A percentile compares a stretch with the other conserved stretches of the same genome.
Evolutionary conservation across 2,329 filamentous ascomycete species (phyloP).

Genomic region (Hypoxylon sp.): DNA sequence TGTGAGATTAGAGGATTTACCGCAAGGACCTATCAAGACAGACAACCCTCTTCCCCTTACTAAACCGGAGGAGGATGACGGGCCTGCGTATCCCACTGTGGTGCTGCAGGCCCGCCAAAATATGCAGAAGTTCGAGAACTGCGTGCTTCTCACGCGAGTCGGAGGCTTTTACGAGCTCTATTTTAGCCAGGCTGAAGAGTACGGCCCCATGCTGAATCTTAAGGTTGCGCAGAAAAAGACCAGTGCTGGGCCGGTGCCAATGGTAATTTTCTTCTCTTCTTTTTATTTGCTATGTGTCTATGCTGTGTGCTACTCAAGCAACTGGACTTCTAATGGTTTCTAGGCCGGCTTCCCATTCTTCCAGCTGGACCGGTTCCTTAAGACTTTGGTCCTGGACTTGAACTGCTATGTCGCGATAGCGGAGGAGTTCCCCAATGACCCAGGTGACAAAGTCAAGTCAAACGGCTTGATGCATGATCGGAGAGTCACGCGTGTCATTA

Average conservation of each 20-base stretch:
- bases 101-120: slow-evolving; percentile 88
- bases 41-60: slow-evolving; percentile 28
- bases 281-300: slow-evolving; percentile 43
- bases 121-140: slow-evolving; percentile 91
- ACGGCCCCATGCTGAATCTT: slow-evolving; percentile 86
- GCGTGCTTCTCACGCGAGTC: slow-evolving; percentile 90
- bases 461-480: slow-evolving; percentile 89
- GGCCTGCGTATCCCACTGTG: slow-evolving; percentile 83
- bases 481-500: slow-evolving; percentile 87
- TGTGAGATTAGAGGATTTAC: slow-evolving; percentile 69
- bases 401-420: slow-evolving; percentile 93
- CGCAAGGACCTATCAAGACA: slow-evolving; percentile 62
- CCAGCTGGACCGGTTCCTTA: slow-evolving; percentile 92
- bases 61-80: slow-evolving; percentile 54
- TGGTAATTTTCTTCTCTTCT: slow-evolving; percentile 70
- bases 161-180: slow-evolving; percentile 99
- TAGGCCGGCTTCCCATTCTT: slow-evolving; percentile 94
- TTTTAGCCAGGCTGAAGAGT: slow-evolving; percentile 93
- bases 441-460: slow-evolving; percentile 77
- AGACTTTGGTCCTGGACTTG: slow-evolving; percentile 90
- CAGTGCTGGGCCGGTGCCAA: slow-evolving; percentile 83
- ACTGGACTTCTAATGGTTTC: slow-evolving; percentile 27
- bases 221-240: slow-evolving; percentile 88
- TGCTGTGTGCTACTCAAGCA: neutral
- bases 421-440: slow-evolving; percentile 87